Conservation (phyloP, 371 early-diverging fungal species). For the Capillidium rhysosporum region DNA sequence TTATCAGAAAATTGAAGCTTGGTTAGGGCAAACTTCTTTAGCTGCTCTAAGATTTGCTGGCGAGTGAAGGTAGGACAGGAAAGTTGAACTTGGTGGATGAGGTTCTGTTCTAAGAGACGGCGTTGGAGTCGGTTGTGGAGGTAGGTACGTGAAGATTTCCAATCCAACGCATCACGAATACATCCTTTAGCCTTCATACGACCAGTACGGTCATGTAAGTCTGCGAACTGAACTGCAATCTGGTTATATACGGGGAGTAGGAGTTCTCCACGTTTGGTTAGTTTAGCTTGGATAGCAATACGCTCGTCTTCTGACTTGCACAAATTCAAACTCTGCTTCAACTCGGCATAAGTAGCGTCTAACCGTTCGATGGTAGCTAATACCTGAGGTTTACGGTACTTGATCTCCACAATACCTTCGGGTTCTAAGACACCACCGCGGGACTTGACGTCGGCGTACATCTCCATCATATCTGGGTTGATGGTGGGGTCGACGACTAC, state of each 20-base stretch:
- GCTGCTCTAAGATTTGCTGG: not conserved
- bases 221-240: conserved; percentile 90
- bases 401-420: conserved; percentile 97
- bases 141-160: conserved; percentile 63
- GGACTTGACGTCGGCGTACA: conserved; percentile 85
- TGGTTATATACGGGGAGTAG: conserved; percentile 82
- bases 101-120: conserved; percentile 51
- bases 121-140: conserved; percentile 88
- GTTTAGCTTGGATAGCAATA: conserved; percentile 35
- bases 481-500: conserved; percentile 97
- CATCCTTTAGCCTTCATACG: conserved; percentile 92
- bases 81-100: conserved; percentile 26
- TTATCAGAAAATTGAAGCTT: not conserved
- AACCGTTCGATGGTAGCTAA: conserved; percentile 82
- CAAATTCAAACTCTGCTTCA: conserved; percentile 20
- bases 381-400: conserved; percentile 86
- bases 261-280: conserved; percentile 67
- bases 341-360: conserved; percentile 36
- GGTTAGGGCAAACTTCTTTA: not conserved
- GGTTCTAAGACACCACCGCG: conserved; percentile 96
- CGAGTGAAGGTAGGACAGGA: conserved; percentile 22
- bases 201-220: conserved; percentile 91
- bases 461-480: conserved; percentile 93
- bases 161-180: conserved; percentile 58
- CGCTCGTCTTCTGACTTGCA: conserved; percentile 16